Evolutionary conservation across 2,329 filamentous ascomycete species (phyloP), one percentile per base, ranked within the genome.

Genomic region (Sphaerostilbella broomeana): DNA sequence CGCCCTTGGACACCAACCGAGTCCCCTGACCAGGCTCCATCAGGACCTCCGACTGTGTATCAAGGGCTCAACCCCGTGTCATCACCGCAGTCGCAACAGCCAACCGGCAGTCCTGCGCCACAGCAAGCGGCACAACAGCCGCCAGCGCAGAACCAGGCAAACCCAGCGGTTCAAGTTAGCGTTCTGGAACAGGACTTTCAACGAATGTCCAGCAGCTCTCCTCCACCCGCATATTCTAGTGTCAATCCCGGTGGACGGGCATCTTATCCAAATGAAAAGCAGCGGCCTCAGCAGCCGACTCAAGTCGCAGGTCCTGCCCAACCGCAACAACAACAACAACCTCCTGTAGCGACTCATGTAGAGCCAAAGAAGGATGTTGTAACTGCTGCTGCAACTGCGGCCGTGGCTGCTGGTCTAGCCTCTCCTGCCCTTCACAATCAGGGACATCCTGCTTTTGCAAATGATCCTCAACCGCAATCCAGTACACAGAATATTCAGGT

Each of bases 1-100:
- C 54, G 90, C 33, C 89, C 89, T 20, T 97, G 90, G 92, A 97
- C 90, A 8, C 92, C 92, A 1, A 97, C 92, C 3, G 92, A 98
- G 59, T 75, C 81, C 42, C 88, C 89, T 1, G 88, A 87, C 21
- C 82, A 81, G 46, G 83, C 88, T 37, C 86, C 87, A 5, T 87
- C 95, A 64, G 89, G 89, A 0, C 88, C 88, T 20, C 88, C 90
- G 1, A 88, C 85, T 0, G 84, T 94, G 1, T 97, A 95, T 52
- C 90, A 95, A 63, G 92, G 92, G 6, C 75, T 78, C 37, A 82
- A 81, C 48, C 80, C 85, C 45, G 79, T 89, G 5, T 61, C 72
- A 21, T 72, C 62, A 32, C 69, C 51, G 75, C 63, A 52, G 40
- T 63, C 60, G 31, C 66, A 63, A 42, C 58, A 64, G 38, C 57